Percentiles rank a stretch among this genome's conserved stretches.
phyloP scores from a whole-genome alignment of 2,329 filamentous ascomycete genomes.

The Epichloe typhina region DNA sequence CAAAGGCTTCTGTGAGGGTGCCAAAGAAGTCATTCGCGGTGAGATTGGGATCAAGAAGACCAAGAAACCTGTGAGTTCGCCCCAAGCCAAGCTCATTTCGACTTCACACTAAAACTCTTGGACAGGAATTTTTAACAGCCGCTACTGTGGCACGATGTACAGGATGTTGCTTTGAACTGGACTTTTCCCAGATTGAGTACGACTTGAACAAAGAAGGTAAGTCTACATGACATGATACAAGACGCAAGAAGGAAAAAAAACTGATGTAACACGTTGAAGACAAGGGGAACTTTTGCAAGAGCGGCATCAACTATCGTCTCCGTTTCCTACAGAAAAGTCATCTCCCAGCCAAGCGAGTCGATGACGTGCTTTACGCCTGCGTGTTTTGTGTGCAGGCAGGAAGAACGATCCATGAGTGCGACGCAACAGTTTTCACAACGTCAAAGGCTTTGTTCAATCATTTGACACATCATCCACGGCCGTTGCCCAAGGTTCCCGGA shows the following conservation, averaged over 20 bases:
- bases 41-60: conserved; percentile 36
- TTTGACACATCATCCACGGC: conserved; percentile 38
- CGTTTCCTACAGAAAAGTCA: conserved; percentile 45
- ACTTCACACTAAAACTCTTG: conserved; percentile 1
- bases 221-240: neutral
- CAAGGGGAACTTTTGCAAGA: conserved; percentile 34
- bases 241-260: neutral
- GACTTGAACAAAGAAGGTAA: conserved; percentile 36
- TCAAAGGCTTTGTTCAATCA: conserved; percentile 40
- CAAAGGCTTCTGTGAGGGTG: conserved; percentile 43
- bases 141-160: conserved; percentile 37
- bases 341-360: conserved; percentile 32
- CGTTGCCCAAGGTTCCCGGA: conserved; percentile 35
- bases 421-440: conserved; percentile 43
- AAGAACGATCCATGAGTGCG: conserved; percentile 37
- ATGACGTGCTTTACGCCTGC: conserved; percentile 41
- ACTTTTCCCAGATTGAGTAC: conserved; percentile 37
- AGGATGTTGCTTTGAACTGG: conserved; percentile 39
- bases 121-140: conserved; percentile 27
- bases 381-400: conserved; percentile 39
- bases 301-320: conserved; percentile 35
- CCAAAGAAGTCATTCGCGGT: conserved; percentile 34
- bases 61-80: conserved; percentile 29
- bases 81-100: neutral
- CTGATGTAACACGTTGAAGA: neutral